phyloP scores from a whole-genome alignment of 352 stramenopile genomes.

The Phytophthora palmivora region DNA sequence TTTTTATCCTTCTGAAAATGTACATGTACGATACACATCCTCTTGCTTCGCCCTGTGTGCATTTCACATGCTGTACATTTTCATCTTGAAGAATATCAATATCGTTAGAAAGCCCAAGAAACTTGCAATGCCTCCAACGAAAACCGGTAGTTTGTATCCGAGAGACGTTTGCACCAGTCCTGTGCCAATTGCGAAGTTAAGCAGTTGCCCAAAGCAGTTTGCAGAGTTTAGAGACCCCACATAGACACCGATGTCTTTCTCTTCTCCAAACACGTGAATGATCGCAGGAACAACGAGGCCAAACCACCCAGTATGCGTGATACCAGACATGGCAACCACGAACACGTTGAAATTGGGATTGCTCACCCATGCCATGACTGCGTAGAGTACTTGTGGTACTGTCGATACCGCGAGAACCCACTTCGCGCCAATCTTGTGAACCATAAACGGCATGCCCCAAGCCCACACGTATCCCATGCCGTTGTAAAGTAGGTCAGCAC shows the following conservation, averaged over 20 bases:
- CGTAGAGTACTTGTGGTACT: conserved; percentile 44
- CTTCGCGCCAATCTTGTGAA: conserved; percentile 46
- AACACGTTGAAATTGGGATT: conserved; percentile 30
- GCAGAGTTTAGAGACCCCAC: conserved; percentile 59
- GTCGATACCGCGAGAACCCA: conserved; percentile 40
- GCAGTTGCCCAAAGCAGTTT: conserved; percentile 46
- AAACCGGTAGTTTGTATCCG: conserved; percentile 45
- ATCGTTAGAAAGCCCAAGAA: conserved; percentile 35
- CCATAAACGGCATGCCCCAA: conserved; percentile 46
- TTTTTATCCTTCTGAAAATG: no score
- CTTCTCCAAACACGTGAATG: conserved; percentile 54
- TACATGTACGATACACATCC: no score
- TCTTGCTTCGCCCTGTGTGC: no score
- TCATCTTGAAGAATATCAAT: conserved; percentile 48
- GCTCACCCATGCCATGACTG: conserved; percentile 41
- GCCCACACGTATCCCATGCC: conserved; percentile 45
- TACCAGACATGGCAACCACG: conserved; percentile 39
- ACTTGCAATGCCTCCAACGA: conserved; percentile 43
- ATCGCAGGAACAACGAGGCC: conserved; percentile 53
- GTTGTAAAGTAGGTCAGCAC: conserved; percentile 49
- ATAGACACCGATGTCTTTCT: conserved; percentile 48
- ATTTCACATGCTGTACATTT: conserved; percentile 32
- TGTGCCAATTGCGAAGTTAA: conserved; percentile 46
- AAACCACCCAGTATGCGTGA: conserved; percentile 48
- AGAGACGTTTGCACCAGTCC: conserved; percentile 40